Base-by-base conservation (phyloP, 129 eudicot genomes). In the Artemisia annua region DNA sequence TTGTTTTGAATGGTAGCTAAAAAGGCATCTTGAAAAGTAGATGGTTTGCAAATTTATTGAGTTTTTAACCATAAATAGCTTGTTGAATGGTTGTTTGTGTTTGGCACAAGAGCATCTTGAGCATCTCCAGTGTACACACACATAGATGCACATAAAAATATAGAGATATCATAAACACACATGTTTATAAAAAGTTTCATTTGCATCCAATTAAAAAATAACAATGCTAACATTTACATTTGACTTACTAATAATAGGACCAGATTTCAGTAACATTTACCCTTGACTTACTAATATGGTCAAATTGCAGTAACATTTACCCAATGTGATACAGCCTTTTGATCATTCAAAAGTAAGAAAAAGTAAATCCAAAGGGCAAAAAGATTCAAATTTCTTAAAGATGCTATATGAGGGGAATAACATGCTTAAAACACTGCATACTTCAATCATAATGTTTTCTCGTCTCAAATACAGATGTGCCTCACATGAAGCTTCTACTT, bases 21-120 rank as follows among this genome's bases (percentile, higher is more conserved):
- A 78, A 78, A 55, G 77, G 82, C 77, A 78, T 71, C 77, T 78
- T 78, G 61, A 65, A 78, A 78, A 78, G 71, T 78, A 78, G 59
- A 75, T 55, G 75, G 79, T 66, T 66, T 46, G 59, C 73, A 76
- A 76, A 76, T 76, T 39, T 67, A 28, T 15, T 8, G 13, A 53
- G 12, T 24, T 75, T 66, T 56, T 43, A 66, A 66, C 70, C 50
- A 50, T 2, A 67, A 66, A 48, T 20, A 14, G 30, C 4, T 13
- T 61, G 9, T n/a, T 48, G 69, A 18, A 24, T 71, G 22, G 56
- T 72, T 60, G 77, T 73, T 61, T 48, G 77, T 69, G 58, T 56
- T 75, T 75, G 73, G 59, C 67, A 66, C 43, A 44, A 58, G 59
- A 58, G 49, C 48, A 46, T 63, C 67, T 71, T 51, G 16, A 3